Conservation (phyloP, 225 moss, liverwort and hornwort species). For the Climacium dendroides region DNA sequence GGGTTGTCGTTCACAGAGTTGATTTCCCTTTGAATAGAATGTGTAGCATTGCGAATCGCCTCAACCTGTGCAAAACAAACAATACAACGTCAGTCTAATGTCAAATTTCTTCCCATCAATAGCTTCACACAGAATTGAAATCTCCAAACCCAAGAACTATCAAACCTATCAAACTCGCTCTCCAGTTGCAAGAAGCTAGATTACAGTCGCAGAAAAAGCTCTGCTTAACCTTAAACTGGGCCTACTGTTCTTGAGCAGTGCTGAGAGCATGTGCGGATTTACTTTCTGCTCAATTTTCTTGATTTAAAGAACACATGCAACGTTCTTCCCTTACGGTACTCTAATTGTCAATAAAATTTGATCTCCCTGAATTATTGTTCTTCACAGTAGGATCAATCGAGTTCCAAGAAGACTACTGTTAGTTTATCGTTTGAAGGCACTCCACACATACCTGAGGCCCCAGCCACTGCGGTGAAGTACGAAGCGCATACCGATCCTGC, state of each 20-base stretch:
- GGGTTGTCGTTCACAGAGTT: conserved; percentile 72
- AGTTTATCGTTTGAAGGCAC: neutral
- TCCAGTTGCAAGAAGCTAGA: neutral
- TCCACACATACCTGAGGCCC: conserved; percentile 38
- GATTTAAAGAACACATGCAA: neutral
- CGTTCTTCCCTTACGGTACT: neutral
- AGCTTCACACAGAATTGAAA: neutral
- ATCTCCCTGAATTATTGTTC: neutral
- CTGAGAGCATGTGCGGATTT: neutral
- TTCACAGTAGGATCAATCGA: neutral
- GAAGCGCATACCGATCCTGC: conserved; percentile 69
- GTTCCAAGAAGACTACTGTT: neutral
- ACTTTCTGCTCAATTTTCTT: too few species aligned
- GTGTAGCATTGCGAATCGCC: conserved; percentile 39
- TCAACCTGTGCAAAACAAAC: conserved; percentile 7
- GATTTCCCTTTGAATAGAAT: conserved; percentile 60
- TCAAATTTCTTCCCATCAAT: neutral
- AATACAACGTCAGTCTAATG: neutral
- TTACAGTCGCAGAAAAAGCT: neutral
- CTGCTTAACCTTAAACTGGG: neutral
- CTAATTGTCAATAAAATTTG: neutral
- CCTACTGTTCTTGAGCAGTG: neutral
- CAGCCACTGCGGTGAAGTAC: conserved; percentile 73
- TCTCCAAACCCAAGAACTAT: too few species aligned
- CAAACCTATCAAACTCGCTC: neutral